Evolutionary conservation across 495 filamentous ascomycete species (phyloP).

Genomic region (Penicillium roqueforti): DNA sequence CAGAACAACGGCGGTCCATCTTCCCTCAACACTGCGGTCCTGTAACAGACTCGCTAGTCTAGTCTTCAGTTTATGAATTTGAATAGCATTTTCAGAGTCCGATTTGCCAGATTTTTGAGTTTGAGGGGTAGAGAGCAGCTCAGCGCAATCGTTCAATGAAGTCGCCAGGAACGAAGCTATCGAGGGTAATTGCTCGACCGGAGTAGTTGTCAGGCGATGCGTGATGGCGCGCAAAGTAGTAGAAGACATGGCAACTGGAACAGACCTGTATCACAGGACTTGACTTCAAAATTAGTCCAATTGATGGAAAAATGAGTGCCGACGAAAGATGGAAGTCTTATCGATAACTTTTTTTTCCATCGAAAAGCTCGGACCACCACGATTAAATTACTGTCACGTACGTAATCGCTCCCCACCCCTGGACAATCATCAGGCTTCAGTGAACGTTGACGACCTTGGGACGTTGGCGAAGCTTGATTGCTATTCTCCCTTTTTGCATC

Average conservation of each 20-base stretch:
- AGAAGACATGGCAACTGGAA: conserved; percentile 14
- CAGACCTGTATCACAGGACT: background rate
- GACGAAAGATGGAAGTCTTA: conserved; percentile 9
- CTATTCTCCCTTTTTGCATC: conserved; percentile 16
- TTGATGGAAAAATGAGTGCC: conserved; percentile 3
- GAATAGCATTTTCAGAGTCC: conserved; percentile 54
- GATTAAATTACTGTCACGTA: conserved; percentile 30
- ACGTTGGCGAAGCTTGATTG: conserved; percentile 8
- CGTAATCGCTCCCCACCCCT: conserved; percentile 23
- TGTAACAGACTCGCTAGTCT: conserved; percentile 70
- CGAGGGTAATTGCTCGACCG: conserved; percentile 58
- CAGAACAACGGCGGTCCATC: conserved; percentile 71
- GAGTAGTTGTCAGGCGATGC: conserved; percentile 60
- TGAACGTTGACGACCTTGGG: background rate
- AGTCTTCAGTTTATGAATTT: conserved; percentile 75
- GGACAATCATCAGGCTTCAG: conserved; percentile 20
- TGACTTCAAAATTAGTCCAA: background rate
- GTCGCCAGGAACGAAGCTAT: conserved; percentile 57
- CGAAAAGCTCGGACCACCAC: conserved; percentile 19
- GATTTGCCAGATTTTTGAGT: conserved; percentile 47
- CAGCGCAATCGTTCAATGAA: conserved; percentile 57
- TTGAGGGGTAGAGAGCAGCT: conserved; percentile 49
- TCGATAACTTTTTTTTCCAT: conserved; percentile 23
- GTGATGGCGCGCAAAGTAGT: conserved; percentile 58
- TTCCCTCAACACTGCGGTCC: conserved; percentile 64